Evolutionary conservation across 805 yeast species (phyloP).

Genomic region (Teunomyces aglyptinius): DNA sequence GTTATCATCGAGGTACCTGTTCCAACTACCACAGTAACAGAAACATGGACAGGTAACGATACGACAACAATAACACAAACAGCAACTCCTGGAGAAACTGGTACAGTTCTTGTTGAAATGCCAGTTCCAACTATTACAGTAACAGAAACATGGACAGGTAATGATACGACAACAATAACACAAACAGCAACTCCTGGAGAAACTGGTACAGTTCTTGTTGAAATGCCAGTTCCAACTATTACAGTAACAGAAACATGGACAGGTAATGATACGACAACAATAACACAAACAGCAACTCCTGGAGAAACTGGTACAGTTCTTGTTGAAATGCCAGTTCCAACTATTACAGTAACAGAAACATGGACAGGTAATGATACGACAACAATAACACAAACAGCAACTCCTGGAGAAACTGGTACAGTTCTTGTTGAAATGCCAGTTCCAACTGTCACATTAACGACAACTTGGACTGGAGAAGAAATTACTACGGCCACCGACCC

Average conservation of each 20-base stretch:
- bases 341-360: slow-evolving; percentile 10
- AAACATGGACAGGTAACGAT: too few relatives aligned
- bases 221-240: slow-evolving; percentile 10
- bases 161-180: slow-evolving; percentile 6
- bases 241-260: slow-evolving; percentile 13
- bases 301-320: slow-evolving; percentile 13
- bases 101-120: neutral
- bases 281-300: slow-evolving; percentile 7
- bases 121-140: neutral
- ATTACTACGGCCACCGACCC: neutral
- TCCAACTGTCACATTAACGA: slow-evolving; percentile 5
- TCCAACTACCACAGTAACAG: too few relatives aligned
- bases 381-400: slow-evolving; percentile 8
- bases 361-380: slow-evolving; percentile 12
- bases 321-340: slow-evolving; percentile 12
- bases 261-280: slow-evolving; percentile 9
- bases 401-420: slow-evolving; percentile 9
- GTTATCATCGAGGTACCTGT: too few relatives aligned
- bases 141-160: slow-evolving; percentile 9
- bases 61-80: too few relatives aligned
- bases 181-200: slow-evolving; percentile 5
- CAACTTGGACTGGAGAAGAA: neutral
- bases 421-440: slow-evolving; percentile 15
- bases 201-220: slow-evolving; percentile 12
- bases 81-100: too few relatives aligned